Evolutionary conservation across 768 basidiomycete genomes (phyloP).

Genomic region (Tylopilus sp.): DNA sequence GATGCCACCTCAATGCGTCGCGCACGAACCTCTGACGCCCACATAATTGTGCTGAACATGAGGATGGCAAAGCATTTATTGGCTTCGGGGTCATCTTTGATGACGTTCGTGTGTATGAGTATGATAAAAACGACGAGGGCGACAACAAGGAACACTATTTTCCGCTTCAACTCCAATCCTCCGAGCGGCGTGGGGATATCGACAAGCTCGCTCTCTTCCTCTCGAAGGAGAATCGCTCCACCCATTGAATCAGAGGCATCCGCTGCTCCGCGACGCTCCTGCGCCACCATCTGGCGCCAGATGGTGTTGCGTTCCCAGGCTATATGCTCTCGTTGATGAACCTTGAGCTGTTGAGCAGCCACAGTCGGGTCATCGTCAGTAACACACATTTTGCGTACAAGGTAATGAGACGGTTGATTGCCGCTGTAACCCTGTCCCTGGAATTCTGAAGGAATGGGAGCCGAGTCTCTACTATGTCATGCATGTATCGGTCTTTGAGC

Average conservation of each 20-base stretch:
- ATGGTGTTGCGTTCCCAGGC: slow-evolving; percentile 98
- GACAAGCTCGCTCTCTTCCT: slow-evolving; percentile 35
- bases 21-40: slow-evolving; percentile 89
- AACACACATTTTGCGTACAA: slow-evolving; percentile 89
- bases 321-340: slow-evolving; percentile 88
- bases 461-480: slow-evolving; percentile 55
- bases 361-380: slow-evolving; percentile 61
- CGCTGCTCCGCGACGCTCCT: slow-evolving; percentile 36
- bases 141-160: slow-evolving; percentile 52
- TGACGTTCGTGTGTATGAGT: slow-evolving; percentile 56
- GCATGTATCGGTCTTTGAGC: no score
- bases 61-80: slow-evolving; percentile 91
- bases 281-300: no score
- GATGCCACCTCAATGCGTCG: background rate
- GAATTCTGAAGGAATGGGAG: slow-evolving; percentile 64
- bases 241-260: slow-evolving; percentile 34
- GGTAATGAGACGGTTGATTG: slow-evolving; percentile 58
- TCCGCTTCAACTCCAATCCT: slow-evolving; percentile 58
- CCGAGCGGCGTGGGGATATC: slow-evolving; percentile 65
- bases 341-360: slow-evolving; percentile 81
- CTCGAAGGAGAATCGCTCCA: slow-evolving; percentile 48
- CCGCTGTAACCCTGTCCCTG: slow-evolving; percentile 58
- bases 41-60: slow-evolving; percentile 84
- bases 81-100: slow-evolving; percentile 60
- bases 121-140: slow-evolving; percentile 57